Evolutionary conservation across 208 protist species (phyloP), one percentile per base, ranked within the genome.

Genomic region (Leishmania martiniquensis): DNA sequence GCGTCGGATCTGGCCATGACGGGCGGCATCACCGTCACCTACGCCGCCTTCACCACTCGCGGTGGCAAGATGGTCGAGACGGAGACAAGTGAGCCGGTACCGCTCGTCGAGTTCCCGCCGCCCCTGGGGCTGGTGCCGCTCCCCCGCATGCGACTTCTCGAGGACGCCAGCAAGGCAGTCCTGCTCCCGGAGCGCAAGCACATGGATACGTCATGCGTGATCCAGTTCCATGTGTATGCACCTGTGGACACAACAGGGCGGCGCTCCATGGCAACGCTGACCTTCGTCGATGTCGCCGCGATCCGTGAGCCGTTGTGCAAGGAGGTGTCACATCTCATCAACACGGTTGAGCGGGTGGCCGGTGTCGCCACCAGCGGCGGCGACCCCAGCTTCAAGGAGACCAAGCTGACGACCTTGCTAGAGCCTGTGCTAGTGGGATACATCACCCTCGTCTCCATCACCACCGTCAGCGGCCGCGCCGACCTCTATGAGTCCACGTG

Each of bases 171-270:
- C 49, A 77, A 71, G 29, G 86, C 87, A 63, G 91, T 97, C 59
- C 74, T 90, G 68, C 85, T 95, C 52, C 91, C 93, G 29, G 82
- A 88, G 67, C 83, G 82, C 37, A 97, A 95, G 81, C 83, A 91
- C 67, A 78, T 85, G 32, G 91, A 94, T 71, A 97, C 89, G 15
- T 95, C 90, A 25, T 95, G 91, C 72, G 70, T 95, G 68, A 86
- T 95, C 54, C 93, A 97, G 82, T 95, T 97, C 60, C 91, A 97
- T n/a, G 84, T 97, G 25, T 95, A 97, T 82, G 87, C 89, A 17
- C 86, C 91, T 9, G 91, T 95, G 22, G 91, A 93, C 70, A 76
- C 82, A 57, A 85, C 80, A 15, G 91, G 93, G 39, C 85, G 85
- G n/a, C 91, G 91, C 34, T 89, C 93, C 29, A 93, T 97, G 89